Conservation (phyloP, 2,329 filamentous ascomycete species). For the Ambrosiella cleistominuta region DNA sequence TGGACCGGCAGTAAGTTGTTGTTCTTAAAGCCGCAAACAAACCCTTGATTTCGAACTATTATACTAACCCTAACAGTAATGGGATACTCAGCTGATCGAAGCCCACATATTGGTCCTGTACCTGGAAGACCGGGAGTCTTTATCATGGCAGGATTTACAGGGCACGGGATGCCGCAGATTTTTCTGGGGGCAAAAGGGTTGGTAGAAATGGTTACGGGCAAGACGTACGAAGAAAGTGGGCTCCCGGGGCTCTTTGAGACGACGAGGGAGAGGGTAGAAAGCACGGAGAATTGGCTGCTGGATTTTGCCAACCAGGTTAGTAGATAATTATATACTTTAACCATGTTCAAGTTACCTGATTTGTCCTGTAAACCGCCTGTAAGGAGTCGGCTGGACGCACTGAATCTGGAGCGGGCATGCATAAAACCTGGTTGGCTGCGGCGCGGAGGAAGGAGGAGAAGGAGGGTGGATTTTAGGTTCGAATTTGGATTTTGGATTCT, state of each 20-base stretch:
- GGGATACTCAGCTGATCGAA: conserved; percentile 25
- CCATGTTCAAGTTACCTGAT: no score
- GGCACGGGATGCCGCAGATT: conserved; percentile 33
- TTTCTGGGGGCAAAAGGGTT: conserved; percentile 25
- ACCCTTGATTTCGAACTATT: neutral
- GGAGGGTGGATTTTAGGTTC: no score
- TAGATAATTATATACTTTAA: neutral
- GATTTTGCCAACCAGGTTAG: neutral
- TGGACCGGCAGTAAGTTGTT: conserved; percentile 18
- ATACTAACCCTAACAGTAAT: conserved; percentile 19
- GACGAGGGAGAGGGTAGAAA: neutral
- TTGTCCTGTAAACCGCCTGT: no score
- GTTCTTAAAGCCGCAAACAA: neutral
- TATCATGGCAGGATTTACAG: conserved; percentile 32
- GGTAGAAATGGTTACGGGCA: conserved; percentile 23
- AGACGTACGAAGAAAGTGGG: conserved; percentile 19
- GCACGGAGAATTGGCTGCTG: conserved; percentile 4
- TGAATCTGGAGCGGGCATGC: no score
- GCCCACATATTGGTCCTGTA: conserved; percentile 28
- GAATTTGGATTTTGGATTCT: no score
- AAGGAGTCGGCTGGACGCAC: no score
- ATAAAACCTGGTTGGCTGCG: no score
- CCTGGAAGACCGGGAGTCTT: conserved; percentile 24
- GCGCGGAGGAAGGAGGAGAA: no score
- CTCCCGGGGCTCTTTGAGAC: conserved; percentile 7